Evolutionary conservation across 2,329 filamentous ascomycete genomes (phyloP).

Genomic region (Beauveria varroae): DNA sequence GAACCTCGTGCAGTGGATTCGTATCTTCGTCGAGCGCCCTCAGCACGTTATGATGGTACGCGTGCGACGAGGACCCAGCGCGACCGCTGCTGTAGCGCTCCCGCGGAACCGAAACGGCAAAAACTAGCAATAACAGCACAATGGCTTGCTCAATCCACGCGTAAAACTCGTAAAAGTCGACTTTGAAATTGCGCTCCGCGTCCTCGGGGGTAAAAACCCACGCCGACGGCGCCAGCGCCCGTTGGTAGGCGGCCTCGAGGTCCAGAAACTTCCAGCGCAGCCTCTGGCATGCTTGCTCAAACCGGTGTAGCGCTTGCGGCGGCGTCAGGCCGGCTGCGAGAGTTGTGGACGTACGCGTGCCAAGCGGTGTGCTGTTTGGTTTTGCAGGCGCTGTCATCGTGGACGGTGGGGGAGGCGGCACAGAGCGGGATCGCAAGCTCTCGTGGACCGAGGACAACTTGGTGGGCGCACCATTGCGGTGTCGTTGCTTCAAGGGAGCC

Average conservation of each 20-base stretch:
- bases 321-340: slow-evolving; percentile 20
- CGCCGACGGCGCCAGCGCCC: slow-evolving; percentile 34
- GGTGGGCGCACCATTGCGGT: background rate
- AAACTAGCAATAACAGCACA: slow-evolving; percentile 58
- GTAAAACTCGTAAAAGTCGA: slow-evolving; percentile 74
- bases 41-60: slow-evolving; percentile 64
- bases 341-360: slow-evolving; percentile 7
- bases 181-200: slow-evolving; percentile 64
- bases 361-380: slow-evolving; percentile 8
- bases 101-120: slow-evolving; percentile 45
- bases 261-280: slow-evolving; percentile 58
- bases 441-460: background rate
- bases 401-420: background rate
- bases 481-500: slow-evolving; percentile 2
- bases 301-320: slow-evolving; percentile 44
- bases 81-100: slow-evolving; percentile 4
- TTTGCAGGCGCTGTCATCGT: background rate
- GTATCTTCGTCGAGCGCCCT: slow-evolving; percentile 47
- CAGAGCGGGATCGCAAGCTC: slow-evolving; percentile 5
- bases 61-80: slow-evolving; percentile 30
- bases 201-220: slow-evolving; percentile 31
- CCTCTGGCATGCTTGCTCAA: slow-evolving; percentile 52
- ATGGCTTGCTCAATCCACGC: slow-evolving; percentile 63
- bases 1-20: slow-evolving; percentile 47
- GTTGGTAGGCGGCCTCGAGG: slow-evolving; percentile 48